Conservation (phyloP, 202 grass and related monocot genomes). For the Schoenoplectus tabernaemontani region DNA sequence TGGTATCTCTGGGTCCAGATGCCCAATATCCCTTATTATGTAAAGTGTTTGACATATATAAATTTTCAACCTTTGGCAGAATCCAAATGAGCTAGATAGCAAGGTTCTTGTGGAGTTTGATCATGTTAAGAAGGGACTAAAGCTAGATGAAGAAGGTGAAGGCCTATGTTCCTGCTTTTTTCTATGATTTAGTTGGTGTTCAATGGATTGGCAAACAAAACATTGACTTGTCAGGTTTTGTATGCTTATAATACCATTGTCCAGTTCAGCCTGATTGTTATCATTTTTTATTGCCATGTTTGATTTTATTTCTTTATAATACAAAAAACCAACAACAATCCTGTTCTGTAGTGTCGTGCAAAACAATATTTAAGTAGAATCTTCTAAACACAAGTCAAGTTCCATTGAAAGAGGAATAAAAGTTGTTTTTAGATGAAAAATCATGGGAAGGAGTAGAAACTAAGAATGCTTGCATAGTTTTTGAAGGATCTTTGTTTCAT, state of each 20-base stretch:
- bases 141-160: slow-evolving; percentile 94
- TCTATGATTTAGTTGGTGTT: neutral
- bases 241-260: neutral
- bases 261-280: neutral
- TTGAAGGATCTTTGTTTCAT: neutral
- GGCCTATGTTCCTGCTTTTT: neutral
- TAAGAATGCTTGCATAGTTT: neutral
- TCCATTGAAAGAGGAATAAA: neutral
- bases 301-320: neutral
- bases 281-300: neutral
- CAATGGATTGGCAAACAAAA: neutral
- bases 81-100: slow-evolving; percentile 78
- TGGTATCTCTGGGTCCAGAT: neutral
- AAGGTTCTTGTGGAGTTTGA: slow-evolving; percentile 82
- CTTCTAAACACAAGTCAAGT: neutral
- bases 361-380: neutral
- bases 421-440: neutral
- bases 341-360: neutral
- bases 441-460: neutral
- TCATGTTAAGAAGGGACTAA: slow-evolving; percentile 84
- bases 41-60: slow-evolving; percentile 1
- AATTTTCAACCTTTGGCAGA: slow-evolving; percentile 36
- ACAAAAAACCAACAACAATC: neutral
- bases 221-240: neutral
- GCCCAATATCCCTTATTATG: neutral